phyloP scores from a whole-genome alignment of 331 rosid species.

The Arachis monticola region DNA sequence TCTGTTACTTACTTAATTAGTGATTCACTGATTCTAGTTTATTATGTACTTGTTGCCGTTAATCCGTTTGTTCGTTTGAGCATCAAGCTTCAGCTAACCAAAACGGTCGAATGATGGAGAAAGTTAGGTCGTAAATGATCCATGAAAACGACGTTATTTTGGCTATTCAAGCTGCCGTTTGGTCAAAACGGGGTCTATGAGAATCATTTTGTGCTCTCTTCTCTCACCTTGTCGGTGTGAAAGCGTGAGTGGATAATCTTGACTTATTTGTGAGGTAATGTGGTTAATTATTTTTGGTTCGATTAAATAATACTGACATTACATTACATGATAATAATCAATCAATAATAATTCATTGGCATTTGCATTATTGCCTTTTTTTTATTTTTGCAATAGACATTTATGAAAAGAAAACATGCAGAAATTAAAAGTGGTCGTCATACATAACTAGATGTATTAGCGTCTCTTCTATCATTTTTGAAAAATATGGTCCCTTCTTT shows the following conservation, averaged over 20 bases:
- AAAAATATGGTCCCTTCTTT: neutral
- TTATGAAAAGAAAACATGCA: constrained; percentile 11
- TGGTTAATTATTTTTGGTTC: neutral
- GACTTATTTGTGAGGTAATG: neutral
- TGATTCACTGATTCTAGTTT: neutral
- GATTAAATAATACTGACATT: neutral
- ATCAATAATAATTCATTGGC: neutral
- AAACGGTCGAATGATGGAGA: constrained; percentile 26
- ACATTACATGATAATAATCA: too few relatives aligned
- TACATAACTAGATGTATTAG: neutral
- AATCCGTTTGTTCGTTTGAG: constrained; percentile 17
- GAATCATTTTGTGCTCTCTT: neutral
- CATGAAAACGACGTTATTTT: constrained; percentile 31
- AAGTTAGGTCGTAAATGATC: neutral
- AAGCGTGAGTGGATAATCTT: neutral
- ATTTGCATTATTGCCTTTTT: neutral
- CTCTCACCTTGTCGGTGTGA: constrained; percentile 7
- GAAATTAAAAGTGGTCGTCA: constrained; percentile 4
- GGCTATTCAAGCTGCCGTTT: neutral
- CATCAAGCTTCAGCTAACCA: neutral
- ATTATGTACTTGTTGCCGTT: constrained; percentile 37
- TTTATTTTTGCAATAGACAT: neutral
- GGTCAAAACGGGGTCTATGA: neutral
- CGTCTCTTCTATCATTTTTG: neutral
- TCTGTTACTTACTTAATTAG: neutral